A percentile compares a stretch with the other conserved stretches of the same genome.
These are phyloP conservation scores for Ogataea paraovalis DNA, from an alignment of 805 yeast species.

Conservation along the genomic window DNA sequence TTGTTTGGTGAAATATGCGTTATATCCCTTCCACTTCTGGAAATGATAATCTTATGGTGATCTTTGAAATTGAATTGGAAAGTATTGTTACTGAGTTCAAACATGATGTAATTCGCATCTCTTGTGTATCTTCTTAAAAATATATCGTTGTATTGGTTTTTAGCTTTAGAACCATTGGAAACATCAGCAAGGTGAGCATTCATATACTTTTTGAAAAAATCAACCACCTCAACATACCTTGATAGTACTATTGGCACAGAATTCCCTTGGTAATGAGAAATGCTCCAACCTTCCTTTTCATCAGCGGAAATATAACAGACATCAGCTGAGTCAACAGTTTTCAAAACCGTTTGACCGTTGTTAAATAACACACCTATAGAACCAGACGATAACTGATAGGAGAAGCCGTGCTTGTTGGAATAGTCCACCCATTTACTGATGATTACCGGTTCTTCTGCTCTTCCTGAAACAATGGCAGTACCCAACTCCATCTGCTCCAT, in stretches of 20 bases:
- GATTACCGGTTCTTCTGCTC: conserved; percentile 46
- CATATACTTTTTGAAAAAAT: conserved; percentile 90
- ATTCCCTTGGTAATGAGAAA: conserved; percentile 41
- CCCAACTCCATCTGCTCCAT: background rate
- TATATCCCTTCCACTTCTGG: conserved; percentile 68
- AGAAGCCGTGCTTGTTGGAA: conserved; percentile 91
- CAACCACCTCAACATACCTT: conserved; percentile 79
- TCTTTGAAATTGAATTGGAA: conserved; percentile 94
- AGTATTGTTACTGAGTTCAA: conserved; percentile 87
- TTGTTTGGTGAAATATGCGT: conserved; percentile 80
- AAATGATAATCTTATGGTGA: conserved; percentile 83
- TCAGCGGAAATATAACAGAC: conserved; percentile 60
- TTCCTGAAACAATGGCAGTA: background rate
- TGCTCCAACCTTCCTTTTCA: conserved; percentile 49
- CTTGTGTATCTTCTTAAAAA: conserved; percentile 82
- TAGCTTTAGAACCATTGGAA: conserved; percentile 52
- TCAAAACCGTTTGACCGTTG: conserved; percentile 76
- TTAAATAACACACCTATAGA: conserved; percentile 88
- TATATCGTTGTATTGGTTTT: conserved; percentile 53
- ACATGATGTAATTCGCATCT: conserved; percentile 78
- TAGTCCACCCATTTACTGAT: conserved; percentile 98
- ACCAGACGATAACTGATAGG: conserved; percentile 87
- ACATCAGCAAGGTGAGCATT: conserved; percentile 81
- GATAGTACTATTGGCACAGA: conserved; percentile 46
- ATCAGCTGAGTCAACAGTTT: conserved; percentile 58